Base-by-base conservation (phyloP, 2,329 filamentous ascomycete species). In the Immersiporthe knoxdaviesiana region DNA sequence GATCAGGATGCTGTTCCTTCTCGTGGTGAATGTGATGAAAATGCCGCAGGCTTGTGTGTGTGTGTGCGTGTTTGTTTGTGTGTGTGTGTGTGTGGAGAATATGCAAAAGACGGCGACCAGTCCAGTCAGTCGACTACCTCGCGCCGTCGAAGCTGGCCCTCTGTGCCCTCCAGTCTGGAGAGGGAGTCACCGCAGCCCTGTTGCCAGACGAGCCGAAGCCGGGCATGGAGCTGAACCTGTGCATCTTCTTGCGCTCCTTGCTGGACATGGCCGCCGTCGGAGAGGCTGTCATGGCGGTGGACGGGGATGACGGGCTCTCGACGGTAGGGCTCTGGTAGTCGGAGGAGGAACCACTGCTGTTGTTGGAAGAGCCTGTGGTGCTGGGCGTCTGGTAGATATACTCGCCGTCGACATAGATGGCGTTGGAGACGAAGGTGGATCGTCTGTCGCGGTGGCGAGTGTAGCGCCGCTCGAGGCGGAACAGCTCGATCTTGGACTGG, bases 391-490 rank as follows among this genome's bases (percentile, higher is more conserved):
- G 85, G 85, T 94, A 97, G 79, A 97, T 85, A 83, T 97, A 97
- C 84, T 97, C 95, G 81, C 94, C 96, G 78, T 98, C 93, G 73
- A 97, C 92, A 81, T 98, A 98, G 79, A 92, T 87, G 39, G 94
- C 95, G 76, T 93, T 94, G 77, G 92, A 94, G 77, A 92, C 90
- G 80, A 97, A 97, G 71, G 92, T 96, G 67, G 90, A 94, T 79
- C 95, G 93, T 75, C 95, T 92, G 75, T 89, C 82, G 76, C 95
- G 93, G 78, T 93, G 91, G 76, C 92, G 92, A 65, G 94, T 97
- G 85, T 98, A 98, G 76, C 93, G 91, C 83, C 97, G 91, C 84
- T 98, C 95, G 74, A 98, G 90, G 63, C 94, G 92, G 85, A 97
- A 96, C 77, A 98, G 89, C 85, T 98, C 94, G 76, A 97, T 84